Evolutionary conservation across 257 asterid species (phyloP), one percentile per base, ranked within the genome.

Genomic region (Solanum chiquidenum): DNA sequence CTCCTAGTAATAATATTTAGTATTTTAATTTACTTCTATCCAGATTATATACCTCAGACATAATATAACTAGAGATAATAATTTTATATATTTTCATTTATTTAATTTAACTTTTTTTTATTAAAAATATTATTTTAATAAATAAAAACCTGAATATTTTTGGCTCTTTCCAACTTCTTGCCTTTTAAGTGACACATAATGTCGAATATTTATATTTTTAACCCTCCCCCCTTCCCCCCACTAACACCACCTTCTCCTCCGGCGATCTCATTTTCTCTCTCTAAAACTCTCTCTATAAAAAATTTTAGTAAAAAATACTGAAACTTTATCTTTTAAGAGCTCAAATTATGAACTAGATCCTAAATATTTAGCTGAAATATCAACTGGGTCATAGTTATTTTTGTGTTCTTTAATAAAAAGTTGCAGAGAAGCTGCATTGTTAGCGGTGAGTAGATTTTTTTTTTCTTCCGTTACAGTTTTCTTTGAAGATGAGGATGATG

Each of bases 101-200:
- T 49, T 31, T 31, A 52, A 72, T 14, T 62, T 49, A 16, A 20
- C 40, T 3, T 49, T 34, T 60, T 25, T 38, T 52, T 7, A n/a
- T 52, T 49, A 25, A 35, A 58, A 25, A 49, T 5, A 5, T 38
- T 52, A 23, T 6, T 83, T 42, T 18, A 60, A 13, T 6, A 29
- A 31, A 27, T 68, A 40, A 91, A 89, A 89, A 88, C 84, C 86
- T 88, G 83, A 86, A 79, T 25, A 16, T 14, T 91, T 90, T 95
- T 92, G 98, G 93, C 90, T 92, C 91, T 88, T 91, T 91, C 92
- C 95, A 91, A 91, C 93, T 92, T 83, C 89, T 86, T 88, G 89
- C 89, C 92, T 91, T 92, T 88, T 87, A 92, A 91, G 94, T 85
- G 96, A 92, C 96, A 94, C 95, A 91, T 89, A 91, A 90, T 90